Conservation (phyloP, 805 yeast genomes). For the Schwanniomyces occidentalis region DNA sequence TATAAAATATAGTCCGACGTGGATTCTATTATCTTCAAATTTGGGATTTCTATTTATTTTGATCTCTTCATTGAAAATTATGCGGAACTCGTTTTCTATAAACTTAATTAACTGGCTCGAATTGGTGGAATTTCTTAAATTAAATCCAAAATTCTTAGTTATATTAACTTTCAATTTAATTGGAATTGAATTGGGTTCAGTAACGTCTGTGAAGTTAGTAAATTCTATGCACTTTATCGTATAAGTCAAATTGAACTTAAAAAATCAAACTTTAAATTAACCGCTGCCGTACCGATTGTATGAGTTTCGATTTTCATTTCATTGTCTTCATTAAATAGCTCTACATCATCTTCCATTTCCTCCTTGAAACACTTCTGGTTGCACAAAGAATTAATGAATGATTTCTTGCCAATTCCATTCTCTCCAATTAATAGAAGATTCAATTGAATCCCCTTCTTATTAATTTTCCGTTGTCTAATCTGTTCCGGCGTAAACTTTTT, state of each 20-base stretch:
- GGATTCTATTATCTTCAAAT: slow-evolving; percentile 63
- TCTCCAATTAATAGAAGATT: slow-evolving; percentile 37
- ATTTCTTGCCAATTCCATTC: slow-evolving; percentile 59
- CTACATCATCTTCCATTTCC: slow-evolving; percentile 53
- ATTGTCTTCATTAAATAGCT: slow-evolving; percentile 3
- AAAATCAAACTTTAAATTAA: background rate
- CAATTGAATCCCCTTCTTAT: slow-evolving; percentile 21
- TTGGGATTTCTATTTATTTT: slow-evolving; percentile 20
- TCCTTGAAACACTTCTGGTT: slow-evolving; percentile 37
- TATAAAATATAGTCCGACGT: slow-evolving; percentile 79
- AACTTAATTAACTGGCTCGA: slow-evolving; percentile 50
- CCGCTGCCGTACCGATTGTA: slow-evolving; percentile 10
- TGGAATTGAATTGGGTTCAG: slow-evolving; percentile 14
- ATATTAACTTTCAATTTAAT: slow-evolving; percentile 20
- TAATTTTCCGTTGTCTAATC: slow-evolving; percentile 19
- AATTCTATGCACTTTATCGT: too few relatives aligned
- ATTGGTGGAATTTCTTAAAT: slow-evolving; percentile 19
- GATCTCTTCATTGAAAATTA: slow-evolving; percentile 66
- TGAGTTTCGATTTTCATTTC: slow-evolving; percentile 13
- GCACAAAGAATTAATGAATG: slow-evolving; percentile 77
- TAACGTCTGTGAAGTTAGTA: slow-evolving; percentile 8
- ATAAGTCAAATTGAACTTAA: background rate
- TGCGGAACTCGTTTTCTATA: slow-evolving; percentile 75
- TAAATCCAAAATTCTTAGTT: slow-evolving; percentile 26
- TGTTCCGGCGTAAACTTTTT: slow-evolving; percentile 20